Conservation (phyloP, 495 filamentous ascomycete species). For the Aspergillus egyptiacus region DNA sequence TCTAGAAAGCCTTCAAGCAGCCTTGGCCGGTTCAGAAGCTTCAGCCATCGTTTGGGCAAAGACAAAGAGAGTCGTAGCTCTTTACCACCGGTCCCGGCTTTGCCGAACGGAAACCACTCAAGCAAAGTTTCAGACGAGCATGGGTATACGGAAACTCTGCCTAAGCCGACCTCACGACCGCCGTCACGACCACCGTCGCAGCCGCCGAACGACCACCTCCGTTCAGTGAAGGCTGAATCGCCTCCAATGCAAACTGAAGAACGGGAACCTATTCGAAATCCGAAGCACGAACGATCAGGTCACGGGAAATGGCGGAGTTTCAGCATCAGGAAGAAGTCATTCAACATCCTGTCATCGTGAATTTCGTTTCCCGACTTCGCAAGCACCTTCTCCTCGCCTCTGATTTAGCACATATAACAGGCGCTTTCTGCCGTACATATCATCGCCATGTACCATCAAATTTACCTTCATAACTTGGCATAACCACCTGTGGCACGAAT, state of each 20-base stretch:
- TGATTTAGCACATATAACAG: constrained; percentile 32
- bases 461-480: constrained; percentile 20
- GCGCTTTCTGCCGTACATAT: constrained; percentile 23
- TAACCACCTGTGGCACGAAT: neutral
- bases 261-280: constrained; percentile 16
- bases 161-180: constrained; percentile 10
- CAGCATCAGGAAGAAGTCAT: constrained; percentile 39
- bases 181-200: neutral
- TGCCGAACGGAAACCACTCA: constrained; percentile 6
- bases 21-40: constrained; percentile 54
- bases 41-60: constrained; percentile 43
- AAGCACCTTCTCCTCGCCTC: neutral
- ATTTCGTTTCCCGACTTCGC: neutral
- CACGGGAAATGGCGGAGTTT: constrained; percentile 39
- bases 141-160: constrained; percentile 5
- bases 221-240: constrained; percentile 16
- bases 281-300: constrained; percentile 22
- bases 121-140: neutral
- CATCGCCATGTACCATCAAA: constrained; percentile 34
- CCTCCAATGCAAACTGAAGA: constrained; percentile 24
- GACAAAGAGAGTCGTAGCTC: constrained; percentile 33
- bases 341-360: constrained; percentile 31
- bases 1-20: constrained; percentile 35
- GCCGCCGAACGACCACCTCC: constrained; percentile 12
- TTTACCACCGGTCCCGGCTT: constrained; percentile 25